Conservation (phyloP, 2,329 filamentous ascomycete species). For the Stromatinia cepivora region DNA sequence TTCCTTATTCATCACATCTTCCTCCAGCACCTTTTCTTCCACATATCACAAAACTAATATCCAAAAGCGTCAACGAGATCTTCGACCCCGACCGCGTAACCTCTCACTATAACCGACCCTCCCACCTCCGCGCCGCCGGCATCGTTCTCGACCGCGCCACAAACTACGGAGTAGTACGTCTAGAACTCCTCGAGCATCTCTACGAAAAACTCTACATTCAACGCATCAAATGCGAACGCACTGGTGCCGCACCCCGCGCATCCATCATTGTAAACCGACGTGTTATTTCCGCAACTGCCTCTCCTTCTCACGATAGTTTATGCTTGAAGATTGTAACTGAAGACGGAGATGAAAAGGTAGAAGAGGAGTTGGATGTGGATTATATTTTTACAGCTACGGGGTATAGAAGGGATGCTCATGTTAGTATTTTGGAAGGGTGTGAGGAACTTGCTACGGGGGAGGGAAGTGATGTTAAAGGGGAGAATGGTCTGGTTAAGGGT, state of each 20-base stretch:
- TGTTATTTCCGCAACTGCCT: conserved; percentile 45
- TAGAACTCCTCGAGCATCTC: conserved; percentile 85
- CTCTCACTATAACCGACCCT: conserved; percentile 67
- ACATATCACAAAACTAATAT: conserved; percentile 17
- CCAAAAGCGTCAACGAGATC: conserved; percentile 82
- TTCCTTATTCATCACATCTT: neutral
- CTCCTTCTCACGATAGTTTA: conserved; percentile 28
- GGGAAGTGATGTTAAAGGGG: conserved; percentile 25
- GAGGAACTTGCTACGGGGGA: conserved; percentile 59
- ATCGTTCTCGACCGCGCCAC: conserved; percentile 75
- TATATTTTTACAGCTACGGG: conserved; percentile 86
- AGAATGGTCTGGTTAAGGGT: conserved; percentile 41
- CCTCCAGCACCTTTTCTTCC: neutral
- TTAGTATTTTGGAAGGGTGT: conserved; percentile 70
- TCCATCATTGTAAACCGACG: conserved; percentile 71
- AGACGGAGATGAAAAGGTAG: conserved; percentile 41
- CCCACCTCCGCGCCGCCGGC: conserved; percentile 57
- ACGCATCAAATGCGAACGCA: conserved; percentile 59
- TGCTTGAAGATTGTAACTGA: conserved; percentile 44
- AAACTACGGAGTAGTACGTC: conserved; percentile 91
- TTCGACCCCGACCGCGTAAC: conserved; percentile 89
- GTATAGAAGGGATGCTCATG: conserved; percentile 76
- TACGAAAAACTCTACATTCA: conserved; percentile 90
- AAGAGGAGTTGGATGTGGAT: conserved; percentile 61
- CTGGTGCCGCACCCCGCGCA: conserved; percentile 77